Base-by-base conservation (phyloP, 176 grass and related monocot species). In the Aegilops speltoides region DNA sequence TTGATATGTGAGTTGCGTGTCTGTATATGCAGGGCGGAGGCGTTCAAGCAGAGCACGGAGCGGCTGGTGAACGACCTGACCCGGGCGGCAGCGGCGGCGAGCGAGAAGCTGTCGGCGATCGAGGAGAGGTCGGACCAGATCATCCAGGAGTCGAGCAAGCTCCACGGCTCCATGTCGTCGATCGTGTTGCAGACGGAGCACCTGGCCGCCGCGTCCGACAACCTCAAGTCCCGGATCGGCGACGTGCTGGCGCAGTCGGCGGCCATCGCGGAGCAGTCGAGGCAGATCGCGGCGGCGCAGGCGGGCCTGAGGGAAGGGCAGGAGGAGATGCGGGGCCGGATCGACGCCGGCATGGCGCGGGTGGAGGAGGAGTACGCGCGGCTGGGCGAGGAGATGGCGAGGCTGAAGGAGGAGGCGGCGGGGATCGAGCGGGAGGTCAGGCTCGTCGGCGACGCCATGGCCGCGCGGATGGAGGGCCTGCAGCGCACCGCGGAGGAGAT, bases 1-100 rank as follows among this genome's bases (percentile, higher is more conserved):
- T n/a, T 56, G 26, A 76, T 81, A n/a, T 57, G 5, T 62, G 59
- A 61, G 1, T 10, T 3, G 22, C 20, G 17, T 0, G 15, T 15
- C 43, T 0, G 43, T 45, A 14, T 19, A 1, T 57, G 12, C 75
- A 93, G 91, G 84, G 85, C 92, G 16, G 92, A 97, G 59, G 92
- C 86, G 66, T 97, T 94, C 92, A 94, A 93, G 90, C 86, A 75
- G 26, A 89, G 28, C n/a, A 97, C 90, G 5, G 86, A 97, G 80
- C 74, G 85, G 83, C 54, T 97, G 32, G 86, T 97, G 45, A 97
- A 92, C 62, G 89, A 90, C n/a, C 66, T 94, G 50, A 60, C 88
- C 1, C 68, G 62, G 70, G 73, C 88, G 12, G 82, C 92, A 7
- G 83, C 63, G 15, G 87, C 85, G 3, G 90, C 90, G 45, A 32